A percentile compares a stretch with the other conserved stretches of the same genome.
Evolutionary conservation across 2,329 filamentous ascomycete species (phyloP).

Genomic region (Parascedosporium putredinis): DNA sequence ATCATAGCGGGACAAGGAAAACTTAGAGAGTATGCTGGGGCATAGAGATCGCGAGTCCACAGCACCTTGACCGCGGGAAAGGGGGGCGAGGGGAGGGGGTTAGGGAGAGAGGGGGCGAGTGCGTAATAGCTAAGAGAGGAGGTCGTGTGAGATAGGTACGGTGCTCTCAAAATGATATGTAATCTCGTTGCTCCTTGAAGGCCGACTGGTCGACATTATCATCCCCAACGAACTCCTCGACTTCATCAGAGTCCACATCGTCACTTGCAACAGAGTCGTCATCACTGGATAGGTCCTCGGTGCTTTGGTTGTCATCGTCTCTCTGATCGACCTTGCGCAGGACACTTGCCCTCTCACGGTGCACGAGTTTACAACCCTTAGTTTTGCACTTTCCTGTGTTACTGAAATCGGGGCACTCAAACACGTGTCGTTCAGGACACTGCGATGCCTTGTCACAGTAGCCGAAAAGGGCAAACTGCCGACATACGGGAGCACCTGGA

Average conservation of each 20-base stretch:
- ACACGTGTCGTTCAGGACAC: conserved; percentile 76
- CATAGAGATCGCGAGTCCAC: too few relatives aligned
- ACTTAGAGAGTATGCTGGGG: too few relatives aligned
- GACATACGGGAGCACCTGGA: conserved; percentile 69
- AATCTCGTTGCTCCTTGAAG: conserved; percentile 49
- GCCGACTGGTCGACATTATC: conserved; percentile 44
- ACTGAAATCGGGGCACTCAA: conserved; percentile 91
- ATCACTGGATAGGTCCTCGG: conserved; percentile 67
- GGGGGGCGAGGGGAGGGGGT: too few relatives aligned
- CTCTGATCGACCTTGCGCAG: conserved; percentile 56
- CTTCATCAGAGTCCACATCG: conserved; percentile 68
- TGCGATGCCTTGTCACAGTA: conserved; percentile 75
- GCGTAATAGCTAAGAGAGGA: not conserved
- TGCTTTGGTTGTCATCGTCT: conserved; percentile 33
- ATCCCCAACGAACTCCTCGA: conserved; percentile 53
- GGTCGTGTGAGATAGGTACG: not conserved
- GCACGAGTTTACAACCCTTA: conserved; percentile 72
- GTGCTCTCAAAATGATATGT: conserved; percentile 32
- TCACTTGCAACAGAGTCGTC: conserved; percentile 63
- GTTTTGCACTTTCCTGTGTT: conserved; percentile 77
- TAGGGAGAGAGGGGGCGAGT: not conserved
- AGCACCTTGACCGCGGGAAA: too few relatives aligned
- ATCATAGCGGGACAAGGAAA: too few relatives aligned
- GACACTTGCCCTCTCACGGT: conserved; percentile 77
- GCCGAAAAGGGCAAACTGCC: conserved; percentile 72